A percentile compares a stretch with the other conserved stretches of the same genome.
These are phyloP conservation scores for Yamagishiella unicocca DNA, from an alignment of 139 green algal genomes.

Conservation along the genomic window DNA sequence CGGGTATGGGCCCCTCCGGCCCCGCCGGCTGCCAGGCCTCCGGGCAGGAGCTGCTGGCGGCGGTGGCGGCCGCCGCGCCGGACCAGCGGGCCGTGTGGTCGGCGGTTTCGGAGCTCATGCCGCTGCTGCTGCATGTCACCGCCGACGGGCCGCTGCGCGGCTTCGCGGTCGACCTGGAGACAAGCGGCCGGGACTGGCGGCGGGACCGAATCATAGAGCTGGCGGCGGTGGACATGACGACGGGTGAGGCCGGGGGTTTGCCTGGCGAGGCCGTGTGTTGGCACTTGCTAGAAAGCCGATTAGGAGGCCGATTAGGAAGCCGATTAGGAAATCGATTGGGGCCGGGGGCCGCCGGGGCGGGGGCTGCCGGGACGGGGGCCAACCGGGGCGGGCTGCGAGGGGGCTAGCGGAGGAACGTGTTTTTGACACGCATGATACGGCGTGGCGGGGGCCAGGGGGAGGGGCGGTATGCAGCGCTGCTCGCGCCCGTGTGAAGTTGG, in stretches of 20 bases:
- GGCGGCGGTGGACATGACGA: constrained; percentile 22
- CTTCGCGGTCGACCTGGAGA: constrained; percentile 33
- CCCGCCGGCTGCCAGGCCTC: constrained; percentile 2
- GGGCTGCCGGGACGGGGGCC: too few species aligned
- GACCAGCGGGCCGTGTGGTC: constrained; percentile 12
- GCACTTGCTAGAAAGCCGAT: too few species aligned
- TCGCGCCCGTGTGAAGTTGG: too few species aligned
- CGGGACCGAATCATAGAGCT: background rate
- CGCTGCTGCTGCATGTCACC: constrained; percentile 25
- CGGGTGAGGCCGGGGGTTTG: constrained; percentile 8
- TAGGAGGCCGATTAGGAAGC: background rate
- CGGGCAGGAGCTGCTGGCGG: constrained; percentile 11
- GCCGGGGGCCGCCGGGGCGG: too few species aligned
- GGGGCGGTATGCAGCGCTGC: too few species aligned
- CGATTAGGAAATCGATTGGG: too few species aligned
- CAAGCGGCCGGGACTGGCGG: background rate
- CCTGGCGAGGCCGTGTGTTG: too few species aligned
- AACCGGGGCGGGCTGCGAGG: too few species aligned
- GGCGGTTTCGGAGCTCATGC: constrained; percentile 34
- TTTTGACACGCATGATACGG: too few species aligned
- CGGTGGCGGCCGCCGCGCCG: constrained; percentile 31
- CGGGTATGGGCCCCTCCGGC: background rate
- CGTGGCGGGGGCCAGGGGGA: too few species aligned
- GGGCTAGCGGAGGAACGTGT: too few species aligned
- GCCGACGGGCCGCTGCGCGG: constrained; percentile 9